These are phyloP conservation scores for Talaromyces rugulosus DNA, from an alignment of 2,329 filamentous ascomycete genomes.

Conservation along the genomic window DNA sequence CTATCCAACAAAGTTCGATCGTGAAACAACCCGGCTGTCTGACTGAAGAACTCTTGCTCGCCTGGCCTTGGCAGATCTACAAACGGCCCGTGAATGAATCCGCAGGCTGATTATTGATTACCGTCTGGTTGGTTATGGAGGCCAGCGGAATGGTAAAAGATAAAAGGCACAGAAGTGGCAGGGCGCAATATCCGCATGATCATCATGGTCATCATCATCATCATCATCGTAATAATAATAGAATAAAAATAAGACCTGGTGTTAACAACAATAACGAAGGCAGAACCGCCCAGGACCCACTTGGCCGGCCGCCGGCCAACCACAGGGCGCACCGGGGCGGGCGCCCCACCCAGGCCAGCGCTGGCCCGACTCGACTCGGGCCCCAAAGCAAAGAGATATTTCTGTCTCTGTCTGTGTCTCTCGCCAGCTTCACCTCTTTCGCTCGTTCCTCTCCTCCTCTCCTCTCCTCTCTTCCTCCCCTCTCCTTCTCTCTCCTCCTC, in stretches of 20 bases:
- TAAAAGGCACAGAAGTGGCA: neutral
- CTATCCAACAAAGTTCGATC: neutral
- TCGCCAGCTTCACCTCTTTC: neutral
- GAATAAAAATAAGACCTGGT: no score
- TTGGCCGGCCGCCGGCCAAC: constrained; percentile 4
- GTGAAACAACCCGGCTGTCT: neutral
- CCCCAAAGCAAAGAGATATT: neutral
- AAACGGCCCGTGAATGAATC: neutral
- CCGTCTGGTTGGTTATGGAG: no score
- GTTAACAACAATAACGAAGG: no score
- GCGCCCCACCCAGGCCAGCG: neutral
- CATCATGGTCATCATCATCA: no score
- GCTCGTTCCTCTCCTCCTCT: neutral
- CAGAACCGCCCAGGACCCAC: constrained; percentile 2
- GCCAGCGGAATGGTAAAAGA: neutral
- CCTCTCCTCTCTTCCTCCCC: neutral
- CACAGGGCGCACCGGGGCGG: neutral
- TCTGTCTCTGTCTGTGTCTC: constrained; percentile 15
- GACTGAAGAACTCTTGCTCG: neutral
- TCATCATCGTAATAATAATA: no score
- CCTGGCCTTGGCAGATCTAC: neutral
- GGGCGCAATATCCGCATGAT: no score
- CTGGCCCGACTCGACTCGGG: constrained; percentile 7
- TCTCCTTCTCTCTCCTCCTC: constrained; percentile 10
- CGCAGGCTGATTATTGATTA: no score